These are phyloP conservation scores for Wickerhamiella qilinensis DNA, from an alignment of 805 yeast genomes.

Conservation along the genomic window DNA sequence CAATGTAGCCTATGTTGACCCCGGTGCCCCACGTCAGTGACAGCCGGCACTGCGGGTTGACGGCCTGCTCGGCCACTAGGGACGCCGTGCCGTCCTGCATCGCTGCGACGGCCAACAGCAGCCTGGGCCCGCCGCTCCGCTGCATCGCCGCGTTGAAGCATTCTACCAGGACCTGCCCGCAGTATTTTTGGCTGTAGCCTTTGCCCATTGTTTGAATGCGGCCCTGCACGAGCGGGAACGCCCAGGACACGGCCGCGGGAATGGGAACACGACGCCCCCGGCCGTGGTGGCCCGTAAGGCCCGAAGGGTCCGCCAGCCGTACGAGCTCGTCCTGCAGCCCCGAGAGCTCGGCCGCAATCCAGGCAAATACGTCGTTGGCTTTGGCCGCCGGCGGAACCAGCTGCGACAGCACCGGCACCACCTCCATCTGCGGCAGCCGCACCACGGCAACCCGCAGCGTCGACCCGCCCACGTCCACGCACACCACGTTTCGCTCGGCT, in stretches of 20 bases:
- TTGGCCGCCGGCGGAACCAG: neutral
- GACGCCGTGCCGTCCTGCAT: conserved; percentile 15
- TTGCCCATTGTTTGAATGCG: conserved; percentile 14
- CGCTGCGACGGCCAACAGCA: conserved; percentile 5
- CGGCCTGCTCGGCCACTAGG: conserved; percentile 11
- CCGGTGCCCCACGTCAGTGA: conserved; percentile 18
- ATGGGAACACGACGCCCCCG: neutral
- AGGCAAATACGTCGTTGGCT: conserved; percentile 6
- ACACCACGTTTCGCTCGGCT: no score
- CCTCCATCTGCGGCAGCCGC: neutral
- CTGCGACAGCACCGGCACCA: neutral
- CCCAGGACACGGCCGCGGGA: conserved; percentile 12
- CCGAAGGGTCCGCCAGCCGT: neutral
- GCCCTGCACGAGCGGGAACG: conserved; percentile 15
- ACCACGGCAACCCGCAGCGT: conserved; percentile 11
- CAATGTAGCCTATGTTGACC: conserved; percentile 9
- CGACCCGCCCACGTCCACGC: conserved; percentile 16
- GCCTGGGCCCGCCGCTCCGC: no score
- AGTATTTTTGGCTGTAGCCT: conserved; percentile 6
- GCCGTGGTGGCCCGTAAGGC: no score
- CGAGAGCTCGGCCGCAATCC: conserved; percentile 8
- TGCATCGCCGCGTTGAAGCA: conserved; percentile 8
- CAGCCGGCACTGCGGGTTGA: conserved; percentile 6
- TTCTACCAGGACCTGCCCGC: conserved; percentile 4
- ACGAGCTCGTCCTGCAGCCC: conserved; percentile 1